Evolutionary conservation across 2,329 filamentous ascomycete genomes (phyloP), one percentile per base, ranked within the genome.

Genomic region (Scopulariopsis brevicaulis): DNA sequence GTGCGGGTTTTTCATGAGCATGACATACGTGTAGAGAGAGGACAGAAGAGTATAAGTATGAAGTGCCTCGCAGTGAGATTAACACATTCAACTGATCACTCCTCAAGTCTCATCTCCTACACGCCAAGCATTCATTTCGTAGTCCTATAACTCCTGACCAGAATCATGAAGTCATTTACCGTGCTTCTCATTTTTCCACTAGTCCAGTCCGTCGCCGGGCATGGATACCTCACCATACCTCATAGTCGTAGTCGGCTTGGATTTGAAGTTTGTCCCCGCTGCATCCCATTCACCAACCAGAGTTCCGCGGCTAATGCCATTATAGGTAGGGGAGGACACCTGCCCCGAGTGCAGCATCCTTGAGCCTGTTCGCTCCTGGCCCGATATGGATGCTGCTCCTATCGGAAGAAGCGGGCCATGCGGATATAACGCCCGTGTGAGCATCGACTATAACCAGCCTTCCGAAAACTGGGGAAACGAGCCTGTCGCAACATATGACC

Each of bases 261-360:
- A 46, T 46, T 46, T 7, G 40, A 46, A n/a, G 40, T 46, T 7
- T n/a, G 40, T 18, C 18, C 40, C n/a, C 14, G 15, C n/a, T 46
- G 18, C 18, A 18, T 46, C 40, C n/a, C 8, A 46, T 18, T 46
- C 7, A 3, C 15, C 3, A 46, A n/a, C 15, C 14, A n/a, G 40
- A n/a, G 15, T n/a, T n/a, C 15, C 15, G 40, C 8, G 18, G 15
- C 40, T 46, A n/a, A 46, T n/a, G 7, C 18, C 6, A 8, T 46
- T 46, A 3, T 7, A 40, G 77, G 69, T 74, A 28, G 75, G 74
- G 0, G 65, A 72, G 4, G 78, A 80, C 60, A 74, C 76, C 0
- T 81, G 78, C 62, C 78, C 78, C 0, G 78, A 81, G 64, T 81
- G 78, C 61, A 73, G 77, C 8, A 81, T 81, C 58, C 73, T 78